Percentiles rank a stretch among this genome's conserved stretches.
Conservation (phyloP, 352 stramenopile species). For the Globisporangium takayamanum region DNA sequence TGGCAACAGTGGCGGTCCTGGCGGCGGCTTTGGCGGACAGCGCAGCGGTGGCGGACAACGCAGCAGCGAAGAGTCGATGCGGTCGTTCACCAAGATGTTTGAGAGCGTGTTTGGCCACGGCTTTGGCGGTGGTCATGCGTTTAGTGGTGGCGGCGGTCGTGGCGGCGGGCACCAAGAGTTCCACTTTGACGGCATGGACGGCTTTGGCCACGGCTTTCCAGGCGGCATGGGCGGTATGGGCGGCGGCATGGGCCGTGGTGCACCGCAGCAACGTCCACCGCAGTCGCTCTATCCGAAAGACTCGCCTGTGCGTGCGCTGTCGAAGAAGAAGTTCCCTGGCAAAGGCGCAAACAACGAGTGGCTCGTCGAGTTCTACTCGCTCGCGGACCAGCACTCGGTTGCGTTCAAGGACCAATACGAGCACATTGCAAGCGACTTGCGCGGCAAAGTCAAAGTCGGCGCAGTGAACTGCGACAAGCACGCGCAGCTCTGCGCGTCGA, state of each 20-base stretch:
- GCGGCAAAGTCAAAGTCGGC: conserved; percentile 65
- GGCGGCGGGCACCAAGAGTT: conserved; percentile 52
- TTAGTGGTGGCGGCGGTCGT: conserved; percentile 15
- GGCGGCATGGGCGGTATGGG: conserved; percentile 9
- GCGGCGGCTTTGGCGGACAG: conserved; percentile 10
- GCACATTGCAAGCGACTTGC: conserved; percentile 59
- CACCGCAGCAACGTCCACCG: not conserved
- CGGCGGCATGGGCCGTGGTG: conserved; percentile 1
- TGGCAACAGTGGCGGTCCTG: conserved; percentile 1
- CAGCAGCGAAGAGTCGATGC: conserved; percentile 52
- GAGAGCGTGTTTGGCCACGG: conserved; percentile 79
- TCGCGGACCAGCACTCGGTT: conserved; percentile 36
- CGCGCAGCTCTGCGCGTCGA: conserved; percentile 37
- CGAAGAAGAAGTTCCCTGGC: conserved; percentile 68
- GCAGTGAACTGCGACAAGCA: conserved; percentile 78
- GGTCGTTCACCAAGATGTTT: conserved; percentile 85
- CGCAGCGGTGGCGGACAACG: conserved; percentile 18
- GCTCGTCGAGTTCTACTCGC: conserved; percentile 76
- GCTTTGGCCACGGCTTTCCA: conserved; percentile 46
- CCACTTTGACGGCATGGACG: conserved; percentile 76
- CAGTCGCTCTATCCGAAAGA: conserved; percentile 56
- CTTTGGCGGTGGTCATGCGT: conserved; percentile 25
- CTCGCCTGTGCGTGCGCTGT: conserved; percentile 49
- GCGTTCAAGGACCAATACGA: conserved; percentile 62
- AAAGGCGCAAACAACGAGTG: conserved; percentile 71